These are phyloP conservation scores for Fusarium sarcochroum DNA, from an alignment of 2,329 filamentous ascomycete species.

Conservation along the genomic window DNA sequence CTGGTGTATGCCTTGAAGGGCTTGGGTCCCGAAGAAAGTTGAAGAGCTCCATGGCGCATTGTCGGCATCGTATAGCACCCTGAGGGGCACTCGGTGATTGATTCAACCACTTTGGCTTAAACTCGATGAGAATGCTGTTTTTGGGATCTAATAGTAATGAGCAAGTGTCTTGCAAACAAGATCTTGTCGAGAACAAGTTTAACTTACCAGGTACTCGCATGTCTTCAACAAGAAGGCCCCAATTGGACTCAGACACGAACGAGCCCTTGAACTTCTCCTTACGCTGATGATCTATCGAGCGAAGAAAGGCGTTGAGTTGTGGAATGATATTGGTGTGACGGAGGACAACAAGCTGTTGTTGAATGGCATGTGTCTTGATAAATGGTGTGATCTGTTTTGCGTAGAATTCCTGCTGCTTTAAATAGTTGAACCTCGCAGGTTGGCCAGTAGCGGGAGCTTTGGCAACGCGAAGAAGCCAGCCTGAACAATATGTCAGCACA, in stretches of 20 bases:
- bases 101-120: constrained; percentile 88
- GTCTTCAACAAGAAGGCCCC: constrained; percentile 80
- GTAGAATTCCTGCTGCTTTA: constrained; percentile 56
- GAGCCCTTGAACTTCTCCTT: constrained; percentile 63
- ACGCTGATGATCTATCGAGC: constrained; percentile 61
- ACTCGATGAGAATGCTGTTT: constrained; percentile 70
- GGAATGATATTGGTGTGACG: constrained; percentile 55
- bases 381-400: constrained; percentile 53
- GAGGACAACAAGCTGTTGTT: constrained; percentile 57
- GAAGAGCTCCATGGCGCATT: constrained; percentile 72
- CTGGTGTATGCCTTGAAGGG: constrained; percentile 53
- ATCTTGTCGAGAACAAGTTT: neutral
- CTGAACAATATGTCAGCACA: constrained; percentile 46
- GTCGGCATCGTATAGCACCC: constrained; percentile 76
- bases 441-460: constrained; percentile 53
- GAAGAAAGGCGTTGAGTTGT: constrained; percentile 68
- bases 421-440: constrained; percentile 55
- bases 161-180: constrained; percentile 1
- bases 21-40: constrained; percentile 53
- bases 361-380: constrained; percentile 53
- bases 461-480: constrained; percentile 57
- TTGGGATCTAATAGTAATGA: constrained; percentile 46
- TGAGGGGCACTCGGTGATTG: constrained; percentile 80
- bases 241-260: constrained; percentile 68
- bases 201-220: constrained; percentile 65